Conservation (phyloP, 805 yeast genomes). For the Candida berthetii region DNA sequence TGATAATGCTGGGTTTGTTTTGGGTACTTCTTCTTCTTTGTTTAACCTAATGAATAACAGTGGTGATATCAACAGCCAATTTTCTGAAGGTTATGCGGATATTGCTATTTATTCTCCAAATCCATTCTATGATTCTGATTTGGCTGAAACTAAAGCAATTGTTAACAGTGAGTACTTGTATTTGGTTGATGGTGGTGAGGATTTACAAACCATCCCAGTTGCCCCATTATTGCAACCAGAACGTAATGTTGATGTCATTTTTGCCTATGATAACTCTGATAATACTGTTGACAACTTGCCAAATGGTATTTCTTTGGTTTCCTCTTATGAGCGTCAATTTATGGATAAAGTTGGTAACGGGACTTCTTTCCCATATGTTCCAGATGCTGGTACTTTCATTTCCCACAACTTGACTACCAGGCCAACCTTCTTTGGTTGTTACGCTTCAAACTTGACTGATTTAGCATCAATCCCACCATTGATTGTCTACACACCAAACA, state of each 20-base stretch:
- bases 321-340: conserved; percentile 57
- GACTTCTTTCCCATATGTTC: conserved; percentile 75
- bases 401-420: conserved; percentile 53
- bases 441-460: conserved; percentile 53
- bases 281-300: conserved; percentile 63
- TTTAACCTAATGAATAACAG: no score
- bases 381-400: conserved; percentile 57
- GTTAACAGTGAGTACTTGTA: conserved; percentile 35
- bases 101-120: conserved; percentile 70
- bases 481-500: conserved; percentile 71
- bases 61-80: no score
- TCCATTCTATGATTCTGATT: conserved; percentile 49
- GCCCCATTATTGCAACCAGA: conserved; percentile 54
- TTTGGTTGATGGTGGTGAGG: conserved; percentile 73
- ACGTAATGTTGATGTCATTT: conserved; percentile 54
- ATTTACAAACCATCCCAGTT: conserved; percentile 57
- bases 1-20: conserved; percentile 75
- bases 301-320: conserved; percentile 52
- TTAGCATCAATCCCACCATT: conserved; percentile 60
- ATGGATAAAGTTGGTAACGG: conserved; percentile 39
- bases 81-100: conserved; percentile 49
- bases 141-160: conserved; percentile 31
- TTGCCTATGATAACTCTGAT: conserved; percentile 63
- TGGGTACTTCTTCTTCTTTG: conserved; percentile 80
- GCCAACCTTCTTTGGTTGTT: conserved; percentile 84